Base-by-base conservation (phyloP, 2,329 filamentous ascomycete genomes). In the Torrubiella hemipterigena region DNA sequence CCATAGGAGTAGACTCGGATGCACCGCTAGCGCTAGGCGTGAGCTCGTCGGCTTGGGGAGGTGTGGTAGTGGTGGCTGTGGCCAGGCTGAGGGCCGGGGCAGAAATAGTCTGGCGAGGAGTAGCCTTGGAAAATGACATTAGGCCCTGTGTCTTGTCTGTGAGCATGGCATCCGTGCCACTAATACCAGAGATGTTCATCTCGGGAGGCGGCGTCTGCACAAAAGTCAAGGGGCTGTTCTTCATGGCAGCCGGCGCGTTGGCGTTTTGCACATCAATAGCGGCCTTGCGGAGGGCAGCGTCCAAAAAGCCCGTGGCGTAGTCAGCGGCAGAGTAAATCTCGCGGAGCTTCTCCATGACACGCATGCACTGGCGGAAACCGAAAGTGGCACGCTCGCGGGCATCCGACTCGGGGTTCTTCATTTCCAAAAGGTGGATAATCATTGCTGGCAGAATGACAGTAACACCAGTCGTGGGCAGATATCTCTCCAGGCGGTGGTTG, bases 311-410 rank as follows among this genome's bases (percentile, higher is more conserved):
- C 1, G 83, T 89, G n/a, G 85, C 86, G 46, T 91, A 94, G 54
- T 95, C 87, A n/a, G 89, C 89, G 0, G 87, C 86, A 1, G 86
- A 78, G 48, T 96, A 95, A 18, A 86, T 83, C 48, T 94, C 85
- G 22, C 86, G 76, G 13, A 96, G 67, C 40, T 79, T 80, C 51
- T 86, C 78, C 65, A 95, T 81, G 36, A 94, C 85, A 28, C 78
- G 73, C 84, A 95, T 94, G 58, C 89, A 95, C 51, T 86, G 80
- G 44, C 80, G 81, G 61, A 94, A 94, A 14, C 85, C 83, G 35
- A 78, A 73, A 16, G 86, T 69, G 28, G 83, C 86, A 25, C 73
- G 67, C 37, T 81, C 71, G 13, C 84, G 75, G 4, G 80, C 77
- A 33, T 76, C 72, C 12, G 75, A 71, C 32, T 82, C 74, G 5